Base-by-base conservation (phyloP, 2,329 filamentous ascomycete species). In the Cladosporium phlei region DNA sequence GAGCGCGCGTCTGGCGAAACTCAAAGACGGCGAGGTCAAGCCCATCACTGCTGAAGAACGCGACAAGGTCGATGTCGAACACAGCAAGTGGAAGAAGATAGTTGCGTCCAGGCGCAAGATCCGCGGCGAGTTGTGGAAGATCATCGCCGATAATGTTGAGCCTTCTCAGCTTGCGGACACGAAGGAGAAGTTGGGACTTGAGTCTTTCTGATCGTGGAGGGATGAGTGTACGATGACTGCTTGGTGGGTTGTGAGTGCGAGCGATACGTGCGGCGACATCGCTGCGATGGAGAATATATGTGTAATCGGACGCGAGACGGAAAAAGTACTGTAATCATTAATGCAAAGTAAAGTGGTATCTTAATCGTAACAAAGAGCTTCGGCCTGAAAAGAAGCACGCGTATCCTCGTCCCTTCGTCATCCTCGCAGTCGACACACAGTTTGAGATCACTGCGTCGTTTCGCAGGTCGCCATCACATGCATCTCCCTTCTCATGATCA, bases 1-100 rank as follows among this genome's bases (percentile, higher is more conserved):
- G 10, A 45, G 58, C 11, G 60, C 55, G 3, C 63, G 70, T 3
- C 56, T 82, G 22, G 58, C 60, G 10, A 65, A 55, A 9, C 56
- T 75, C 48, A 65, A 65, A 45, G 61, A 59, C 5, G 71, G 69
- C 8, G 64, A 63, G 38, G 62, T 66, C 22, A 69, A 70, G 55
- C 70, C 69, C 7, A 67, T 80, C 3, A 72, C 68, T 25, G 63
- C 64, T 17, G 67, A 73, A 43, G 76, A 80, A 58, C 67, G 69
- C 38, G 66, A 68, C 39, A 59, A 59, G 16, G 66, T 77, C 2
- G 70, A 75, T 30, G 61, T 51, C 42, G 72, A 74, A 47, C 72
- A 70, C 64, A 69, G 63, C 52, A 62, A 61, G 52, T 76, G 74
- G 56, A 38, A 43, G 51, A 51, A 61, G 56, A 61, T 69, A 34